Base-by-base conservation (phyloP, 257 asterid species). In the Fraxinus anomala region DNA sequence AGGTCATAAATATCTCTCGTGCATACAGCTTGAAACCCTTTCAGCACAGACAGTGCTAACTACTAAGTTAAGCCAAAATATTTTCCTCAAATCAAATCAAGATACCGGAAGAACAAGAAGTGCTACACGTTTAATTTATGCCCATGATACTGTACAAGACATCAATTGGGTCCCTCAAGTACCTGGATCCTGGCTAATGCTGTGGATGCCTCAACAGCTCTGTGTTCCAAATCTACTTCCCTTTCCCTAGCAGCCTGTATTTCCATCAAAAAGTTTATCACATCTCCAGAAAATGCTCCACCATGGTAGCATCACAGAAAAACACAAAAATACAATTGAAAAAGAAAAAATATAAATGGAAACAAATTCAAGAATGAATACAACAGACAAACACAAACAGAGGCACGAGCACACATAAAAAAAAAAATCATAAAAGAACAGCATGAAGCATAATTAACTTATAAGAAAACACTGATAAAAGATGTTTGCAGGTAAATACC, bases 161-260 rank as follows among this genome's bases (percentile, higher is more conserved):
- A 42, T 42, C 59, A 51, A 21, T 30, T 17, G 76, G 75, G 36
- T 68, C 82, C 37, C 8, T 74, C 72, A 72, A 80, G 74, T 91
- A 96, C 99, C 98, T 96, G 99, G 76, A 83, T 91, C 81, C 94
- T 90, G 82, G 95, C 99, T 86, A 96, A 84, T 76, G 98, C 97
- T 59, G 96, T 75, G 40, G 99, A 89, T 80, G 99, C 96, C 85
- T 96, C 99, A 72, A 96, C 80, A 75, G 98, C 95, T 80, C 97
- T 90, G 70, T 92, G 99, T 88, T 94, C 98, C 88, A 96, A 79
- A 80, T 96, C 99, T 51, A 92, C 98, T 87, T 94, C 99, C 89
- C 98, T 92, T 87, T 92, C 99, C 92, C 96, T 92, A 84, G 93
- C 89, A 73, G 98, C 94, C 99, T 96, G 80, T 79, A 76, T 31